Conservation (phyloP, 495 filamentous ascomycete genomes). For the Cenococcum geophilum region DNA sequence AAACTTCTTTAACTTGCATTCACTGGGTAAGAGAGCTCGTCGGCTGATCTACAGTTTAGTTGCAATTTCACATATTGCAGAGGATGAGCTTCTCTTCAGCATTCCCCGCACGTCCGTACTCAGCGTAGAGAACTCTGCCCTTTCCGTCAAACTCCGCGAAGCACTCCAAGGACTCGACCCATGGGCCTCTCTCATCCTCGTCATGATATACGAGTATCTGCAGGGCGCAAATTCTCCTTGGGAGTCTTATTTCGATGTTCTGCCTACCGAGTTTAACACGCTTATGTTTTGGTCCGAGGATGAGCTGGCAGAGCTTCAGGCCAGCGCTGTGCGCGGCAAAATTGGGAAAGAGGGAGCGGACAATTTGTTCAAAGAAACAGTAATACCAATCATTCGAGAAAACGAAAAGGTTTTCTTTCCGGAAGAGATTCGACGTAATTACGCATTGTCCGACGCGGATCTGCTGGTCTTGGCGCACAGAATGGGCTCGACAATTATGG, state of each 20-base stretch:
- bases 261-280: slow-evolving; percentile 75
- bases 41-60: slow-evolving; percentile 41
- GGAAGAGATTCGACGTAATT: slow-evolving; percentile 26
- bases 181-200: slow-evolving; percentile 65
- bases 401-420: slow-evolving; percentile 47
- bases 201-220: slow-evolving; percentile 73
- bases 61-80: slow-evolving; percentile 50
- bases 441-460: slow-evolving; percentile 41
- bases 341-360: slow-evolving; percentile 73
- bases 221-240: slow-evolving; percentile 58
- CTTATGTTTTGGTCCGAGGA: slow-evolving; percentile 80
- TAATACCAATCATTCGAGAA: slow-evolving; percentile 56
- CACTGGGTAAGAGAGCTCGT: slow-evolving; percentile 9
- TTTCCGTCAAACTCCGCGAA: slow-evolving; percentile 22
- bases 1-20: background rate
- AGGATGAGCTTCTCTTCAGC: slow-evolving; percentile 60
- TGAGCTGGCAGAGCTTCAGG: slow-evolving; percentile 70
- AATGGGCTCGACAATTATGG: slow-evolving; percentile 86
- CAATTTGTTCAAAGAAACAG: slow-evolving; percentile 53
- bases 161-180: slow-evolving; percentile 35
- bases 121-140: slow-evolving; percentile 35
- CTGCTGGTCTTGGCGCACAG: slow-evolving; percentile 61
- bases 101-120: slow-evolving; percentile 55
- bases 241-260: slow-evolving; percentile 73
- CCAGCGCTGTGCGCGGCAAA: slow-evolving; percentile 66